phyloP scores from a whole-genome alignment of 805 yeast genomes.

The Pichia cephalocereana region DNA sequence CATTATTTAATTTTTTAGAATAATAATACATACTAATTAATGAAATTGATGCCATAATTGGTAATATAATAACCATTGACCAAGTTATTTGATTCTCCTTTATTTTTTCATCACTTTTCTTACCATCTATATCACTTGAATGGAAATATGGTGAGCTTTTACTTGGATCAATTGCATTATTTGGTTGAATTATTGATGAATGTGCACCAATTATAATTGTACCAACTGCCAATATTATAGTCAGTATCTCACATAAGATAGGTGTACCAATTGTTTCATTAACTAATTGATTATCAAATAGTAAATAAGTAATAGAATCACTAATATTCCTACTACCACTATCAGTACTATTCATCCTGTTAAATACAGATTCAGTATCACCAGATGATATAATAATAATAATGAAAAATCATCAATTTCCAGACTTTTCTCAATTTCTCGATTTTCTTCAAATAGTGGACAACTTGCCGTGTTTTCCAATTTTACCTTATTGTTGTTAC shows the following conservation, averaged over 20 bases:
- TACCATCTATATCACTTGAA: slow-evolving; percentile 30
- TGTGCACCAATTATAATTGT: slow-evolving; percentile 24
- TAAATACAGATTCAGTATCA: too few species aligned
- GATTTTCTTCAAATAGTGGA: too few species aligned
- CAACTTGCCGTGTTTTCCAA: too few species aligned
- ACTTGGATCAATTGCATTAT: slow-evolving; percentile 26
- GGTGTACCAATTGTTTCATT: slow-evolving; percentile 9
- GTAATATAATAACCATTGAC: slow-evolving; percentile 32
- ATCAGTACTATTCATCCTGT: too few species aligned
- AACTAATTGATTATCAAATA: slow-evolving; percentile 15
- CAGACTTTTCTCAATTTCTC: too few species aligned
- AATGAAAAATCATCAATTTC: too few species aligned
- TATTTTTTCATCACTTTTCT: slow-evolving; percentile 5
- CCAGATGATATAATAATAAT: too few species aligned
- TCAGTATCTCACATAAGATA: slow-evolving; percentile 14
- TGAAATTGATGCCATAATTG: slow-evolving; percentile 33
- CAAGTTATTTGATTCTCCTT: slow-evolving; percentile 13
- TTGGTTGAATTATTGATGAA: slow-evolving; percentile 25
- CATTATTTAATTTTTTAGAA: slow-evolving; percentile 26
- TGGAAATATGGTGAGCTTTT: slow-evolving; percentile 32
- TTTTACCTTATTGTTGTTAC: too few species aligned
- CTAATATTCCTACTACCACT: too few species aligned
- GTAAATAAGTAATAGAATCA: slow-evolving; percentile 9
- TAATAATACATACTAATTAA: slow-evolving; percentile 31
- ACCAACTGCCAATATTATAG: slow-evolving; percentile 19